Evolutionary conservation across 2,329 filamentous ascomycete species (phyloP).

Genomic region (Talaromyces sp.): DNA sequence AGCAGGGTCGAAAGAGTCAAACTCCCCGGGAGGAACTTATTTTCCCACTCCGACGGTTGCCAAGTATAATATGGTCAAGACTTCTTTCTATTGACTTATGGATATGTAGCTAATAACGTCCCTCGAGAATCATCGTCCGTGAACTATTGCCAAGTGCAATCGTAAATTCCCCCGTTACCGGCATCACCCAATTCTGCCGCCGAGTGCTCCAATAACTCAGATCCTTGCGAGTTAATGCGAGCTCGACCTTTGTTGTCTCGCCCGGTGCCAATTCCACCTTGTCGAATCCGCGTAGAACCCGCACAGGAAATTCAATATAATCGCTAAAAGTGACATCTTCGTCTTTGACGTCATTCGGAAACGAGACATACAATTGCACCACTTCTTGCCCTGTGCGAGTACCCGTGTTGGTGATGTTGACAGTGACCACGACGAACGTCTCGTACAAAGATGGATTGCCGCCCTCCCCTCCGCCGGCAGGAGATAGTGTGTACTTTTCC

Average conservation of each 20-base stretch:
- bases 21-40: not conserved
- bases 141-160: constrained; percentile 39
- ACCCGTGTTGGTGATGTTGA: constrained; percentile 50
- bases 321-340: constrained; percentile 26
- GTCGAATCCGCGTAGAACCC: constrained; percentile 66
- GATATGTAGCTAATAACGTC: constrained; percentile 23
- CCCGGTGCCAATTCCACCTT: constrained; percentile 61
- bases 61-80: no score
- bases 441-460: constrained; percentile 50
- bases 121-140: constrained; percentile 31
- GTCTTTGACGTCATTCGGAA: constrained; percentile 46
- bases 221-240: constrained; percentile 64
- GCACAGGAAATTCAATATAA: constrained; percentile 61
- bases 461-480: constrained; percentile 63
- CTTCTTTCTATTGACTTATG: not conserved
- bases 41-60: no score
- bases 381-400: constrained; percentile 48
- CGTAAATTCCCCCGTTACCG: constrained; percentile 37
- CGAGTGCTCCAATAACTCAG: constrained; percentile 69
- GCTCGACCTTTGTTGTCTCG: constrained; percentile 51
- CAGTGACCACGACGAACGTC: constrained; percentile 44
- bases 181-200: constrained; percentile 66
- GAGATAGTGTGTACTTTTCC: constrained; percentile 50
- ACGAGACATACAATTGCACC: constrained; percentile 64
- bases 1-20: not conserved